Percentiles rank a stretch among this genome's conserved stretches.
phyloP scores from a whole-genome alignment of 805 yeast species.

The Spathaspora boniae region DNA sequence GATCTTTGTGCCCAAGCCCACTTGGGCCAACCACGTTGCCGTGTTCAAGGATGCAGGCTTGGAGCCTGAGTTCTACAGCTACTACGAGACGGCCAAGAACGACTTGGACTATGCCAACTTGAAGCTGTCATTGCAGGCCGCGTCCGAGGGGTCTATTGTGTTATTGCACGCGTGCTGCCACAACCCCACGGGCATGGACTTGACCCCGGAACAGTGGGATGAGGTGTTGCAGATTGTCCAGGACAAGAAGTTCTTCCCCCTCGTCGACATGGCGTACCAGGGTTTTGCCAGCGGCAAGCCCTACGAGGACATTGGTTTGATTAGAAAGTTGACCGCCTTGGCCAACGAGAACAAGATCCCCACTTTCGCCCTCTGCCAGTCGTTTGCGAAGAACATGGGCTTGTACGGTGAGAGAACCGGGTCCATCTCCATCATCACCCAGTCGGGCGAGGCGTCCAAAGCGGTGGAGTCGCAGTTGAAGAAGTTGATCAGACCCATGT shows the following conservation, averaged over 20 bases:
- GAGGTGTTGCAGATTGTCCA: conserved; percentile 62
- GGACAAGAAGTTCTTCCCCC: conserved; percentile 62
- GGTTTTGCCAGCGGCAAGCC: conserved; percentile 89
- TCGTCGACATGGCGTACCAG: conserved; percentile 93
- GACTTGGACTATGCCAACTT: conserved; percentile 64
- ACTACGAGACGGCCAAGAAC: conserved; percentile 62
- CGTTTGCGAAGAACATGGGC: conserved; percentile 49
- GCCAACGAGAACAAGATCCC: conserved; percentile 49
- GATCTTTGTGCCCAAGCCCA: conserved; percentile 78
- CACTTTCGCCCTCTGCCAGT: conserved; percentile 51
- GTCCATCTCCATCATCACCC: conserved; percentile 63
- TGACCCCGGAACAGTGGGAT: conserved; percentile 77
- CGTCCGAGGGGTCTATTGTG: conserved; percentile 59
- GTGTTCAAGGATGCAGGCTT: conserved; percentile 76
- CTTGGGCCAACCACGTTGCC: conserved; percentile 92
- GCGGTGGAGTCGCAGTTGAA: conserved; percentile 77
- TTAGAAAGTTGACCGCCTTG: conserved; percentile 44
- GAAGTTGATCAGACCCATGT: conserved; percentile 77
- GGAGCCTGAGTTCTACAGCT: conserved; percentile 57
- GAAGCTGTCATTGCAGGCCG: conserved; percentile 52
- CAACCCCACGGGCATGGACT: conserved; percentile 96
- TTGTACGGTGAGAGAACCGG: conserved; percentile 64
- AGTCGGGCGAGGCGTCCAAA: conserved; percentile 47
- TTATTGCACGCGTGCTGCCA: conserved; percentile 94
- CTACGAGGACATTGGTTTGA: conserved; percentile 57